These are phyloP conservation scores for Arbutus unedo DNA, from an alignment of 148 eudicot genomes.

Conservation along the genomic window DNA sequence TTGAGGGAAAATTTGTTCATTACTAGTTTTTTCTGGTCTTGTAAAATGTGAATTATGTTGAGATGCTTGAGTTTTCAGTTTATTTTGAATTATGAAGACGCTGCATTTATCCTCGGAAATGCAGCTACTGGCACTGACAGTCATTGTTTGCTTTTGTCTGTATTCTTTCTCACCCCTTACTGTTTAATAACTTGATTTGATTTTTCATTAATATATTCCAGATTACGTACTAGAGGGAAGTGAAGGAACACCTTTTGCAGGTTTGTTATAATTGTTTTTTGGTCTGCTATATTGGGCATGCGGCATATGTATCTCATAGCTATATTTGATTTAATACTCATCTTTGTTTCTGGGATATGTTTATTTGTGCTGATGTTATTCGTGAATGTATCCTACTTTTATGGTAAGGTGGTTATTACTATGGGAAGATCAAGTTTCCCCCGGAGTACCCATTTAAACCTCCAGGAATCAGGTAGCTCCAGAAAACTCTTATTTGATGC, in stretches of 20 bases:
- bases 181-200: background rate
- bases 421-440: constrained; percentile 86
- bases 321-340: background rate
- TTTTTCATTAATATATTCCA: constrained; percentile 16
- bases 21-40: background rate
- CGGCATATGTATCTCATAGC: background rate
- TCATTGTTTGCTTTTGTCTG: background rate
- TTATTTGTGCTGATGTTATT: background rate
- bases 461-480: constrained; percentile 68
- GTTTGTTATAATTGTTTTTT: constrained; percentile 24
- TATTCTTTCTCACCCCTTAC: background rate
- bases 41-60: too few relatives aligned
- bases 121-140: background rate
- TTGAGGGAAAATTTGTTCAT: background rate
- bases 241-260: constrained; percentile 88
- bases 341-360: background rate
- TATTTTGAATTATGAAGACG: background rate
- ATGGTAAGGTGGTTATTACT: constrained; percentile 68
- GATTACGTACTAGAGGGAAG: constrained; percentile 92
- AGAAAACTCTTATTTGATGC: background rate
- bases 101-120: background rate
- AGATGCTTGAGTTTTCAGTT: background rate
- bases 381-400: background rate
- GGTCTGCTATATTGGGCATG: constrained; percentile 2
- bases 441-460: constrained; percentile 90